Evolutionary conservation across 305 asterid genomes (phyloP), one percentile per base, ranked within the genome.

Genomic region (Salvia sclarea): DNA sequence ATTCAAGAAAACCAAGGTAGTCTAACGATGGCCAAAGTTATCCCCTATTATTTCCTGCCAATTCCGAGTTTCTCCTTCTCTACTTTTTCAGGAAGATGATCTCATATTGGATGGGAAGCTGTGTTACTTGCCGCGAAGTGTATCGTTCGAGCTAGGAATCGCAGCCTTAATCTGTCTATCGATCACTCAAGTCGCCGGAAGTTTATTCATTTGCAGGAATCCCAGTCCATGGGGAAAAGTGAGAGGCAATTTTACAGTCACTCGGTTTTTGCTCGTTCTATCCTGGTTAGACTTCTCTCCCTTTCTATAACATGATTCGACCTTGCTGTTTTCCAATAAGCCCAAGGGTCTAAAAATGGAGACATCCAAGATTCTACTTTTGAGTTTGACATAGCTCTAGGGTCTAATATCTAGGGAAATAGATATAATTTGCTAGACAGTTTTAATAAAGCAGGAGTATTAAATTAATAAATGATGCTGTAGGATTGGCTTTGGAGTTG

Each of bases 401-500:
- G 38, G 16, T 47, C 11, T 47, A 14, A 47, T 17, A 37, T 35
- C n/a, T 37, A 12, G n/a, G 4, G 11, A 18, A 6, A 12, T 17
- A 25, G 6, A 54, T 54, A 54, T 38, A 24, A 17, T 9, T 53
- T 53, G 33, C 20, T 55, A 37, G 44, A 10, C 44, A 10, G 44
- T 38, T 55, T 49, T 14, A 41, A 5, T 47, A 25, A 6, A 11
- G 59, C 13, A 62, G n/a, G n/a, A n/a, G 6, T 13, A 8, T 40
- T 6, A 38, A 9, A 38, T 10, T 31, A 35, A 18, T 45, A 13
- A 40, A 48, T 71, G 53, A 48, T 59, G 63, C 30, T 1, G 73
- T 83, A 92, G 98, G 98, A 70, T 85, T 52, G 80, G 85, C 70
- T 92, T 88, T 75, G 93, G 92, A 54, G 64, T 81, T 33, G 77